Conservation (phyloP, 305 asterid genomes). For the Fraxinus floribunda region DNA sequence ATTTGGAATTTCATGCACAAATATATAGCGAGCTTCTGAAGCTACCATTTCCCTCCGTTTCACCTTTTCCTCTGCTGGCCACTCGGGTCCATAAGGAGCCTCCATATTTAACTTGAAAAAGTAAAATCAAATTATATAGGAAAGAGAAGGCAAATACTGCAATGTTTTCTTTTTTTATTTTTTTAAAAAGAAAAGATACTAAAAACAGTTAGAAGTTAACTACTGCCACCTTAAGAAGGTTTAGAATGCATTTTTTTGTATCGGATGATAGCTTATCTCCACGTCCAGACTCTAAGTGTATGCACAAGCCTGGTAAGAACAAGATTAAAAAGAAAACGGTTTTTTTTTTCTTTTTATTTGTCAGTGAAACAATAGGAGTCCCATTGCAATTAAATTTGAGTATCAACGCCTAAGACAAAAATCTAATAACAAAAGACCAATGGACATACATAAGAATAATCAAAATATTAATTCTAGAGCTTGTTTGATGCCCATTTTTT, state of each 20-base stretch:
- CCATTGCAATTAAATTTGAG: not conserved
- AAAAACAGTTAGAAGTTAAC: not conserved
- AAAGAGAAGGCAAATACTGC: not conserved
- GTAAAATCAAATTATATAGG: conserved; percentile 15
- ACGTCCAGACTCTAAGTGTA: conserved; percentile 59
- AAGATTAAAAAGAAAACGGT: conserved; percentile 6
- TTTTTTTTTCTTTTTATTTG: not conserved
- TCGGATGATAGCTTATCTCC: conserved; percentile 61
- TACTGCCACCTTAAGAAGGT: conserved; percentile 71
- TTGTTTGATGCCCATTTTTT: too few relatives aligned
- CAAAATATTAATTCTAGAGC: not conserved
- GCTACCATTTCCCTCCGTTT: conserved; percentile 84
- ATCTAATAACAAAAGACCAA: not conserved
- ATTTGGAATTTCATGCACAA: conserved; percentile 53
- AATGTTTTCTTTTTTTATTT: not conserved
- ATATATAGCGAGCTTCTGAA: conserved; percentile 70
- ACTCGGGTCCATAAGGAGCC: conserved; percentile 67
- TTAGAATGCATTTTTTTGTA: conserved; percentile 55
- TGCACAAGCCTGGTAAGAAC: conserved; percentile 45
- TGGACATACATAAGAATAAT: not conserved
- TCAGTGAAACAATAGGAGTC: not conserved
- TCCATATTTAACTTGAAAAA: conserved; percentile 63
- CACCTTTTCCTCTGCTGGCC: conserved; percentile 83
- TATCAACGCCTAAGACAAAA: not conserved
- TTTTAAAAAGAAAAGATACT: not conserved